Base-by-base conservation (phyloP, 2,329 filamentous ascomycete genomes). In the Thelonectria blattea region DNA sequence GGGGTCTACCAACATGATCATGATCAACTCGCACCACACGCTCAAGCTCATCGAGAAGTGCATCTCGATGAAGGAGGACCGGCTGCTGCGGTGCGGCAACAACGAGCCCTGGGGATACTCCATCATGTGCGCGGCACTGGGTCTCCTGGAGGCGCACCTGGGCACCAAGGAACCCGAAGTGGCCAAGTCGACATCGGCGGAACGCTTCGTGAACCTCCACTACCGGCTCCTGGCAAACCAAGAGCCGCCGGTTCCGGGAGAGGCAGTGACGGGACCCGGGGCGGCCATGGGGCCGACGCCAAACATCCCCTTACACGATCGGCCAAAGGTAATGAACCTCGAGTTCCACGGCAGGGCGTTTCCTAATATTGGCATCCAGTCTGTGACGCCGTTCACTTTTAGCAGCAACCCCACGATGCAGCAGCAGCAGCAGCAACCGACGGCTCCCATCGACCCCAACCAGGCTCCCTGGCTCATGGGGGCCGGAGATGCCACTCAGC, bases 31-130 rank as follows among this genome's bases (percentile, higher is more conserved):
- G 3, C 80, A 82, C 58, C 84, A 88, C 73, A 87, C 85, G 1
- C 79, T 87, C 62, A 80, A 82, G 72, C 77, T 88, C n/a, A 81
- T 88, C 11, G 84, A 87, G 68, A 86, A 84, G 70, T 87, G 85
- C 62, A 80, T 88, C 39, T 74, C 75, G 48, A 83, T 88, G 79
- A 87, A 87, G 70, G 85, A 87, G 66, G 85, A 88, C 65, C 81
- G 84, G 1, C 80, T 88, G 8, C 72, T 88, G 22, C 78, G 85
- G n/a, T 86, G 84, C 62, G 85, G 85, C 15, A 87, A 87, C 74
- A 85, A 86, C 67, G 85, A 88, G 68, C 85, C 85, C 0, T 88
- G 85, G 85, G 84, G 84, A 17, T 87, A 87, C 71, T 85, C 82
- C 56, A 86, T 86, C 70, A 85, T 88, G 82, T 88, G 85, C 65